These are phyloP conservation scores for Magnaporthiopsis poae DNA, from an alignment of 2,329 filamentous ascomycete species.

Conservation along the genomic window DNA sequence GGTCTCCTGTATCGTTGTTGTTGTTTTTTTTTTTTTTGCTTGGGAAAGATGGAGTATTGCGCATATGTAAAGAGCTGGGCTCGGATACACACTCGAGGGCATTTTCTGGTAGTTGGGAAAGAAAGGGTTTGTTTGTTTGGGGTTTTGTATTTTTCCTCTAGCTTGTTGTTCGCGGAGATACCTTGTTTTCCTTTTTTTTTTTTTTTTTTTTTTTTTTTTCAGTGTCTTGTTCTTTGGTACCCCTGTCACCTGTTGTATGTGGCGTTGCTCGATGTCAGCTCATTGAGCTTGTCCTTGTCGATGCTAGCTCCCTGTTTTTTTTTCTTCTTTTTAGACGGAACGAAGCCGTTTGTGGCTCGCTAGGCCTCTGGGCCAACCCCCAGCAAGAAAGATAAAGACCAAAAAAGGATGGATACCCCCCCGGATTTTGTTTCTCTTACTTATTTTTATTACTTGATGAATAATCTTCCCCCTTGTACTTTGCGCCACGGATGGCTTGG, in stretches of 20 bases:
- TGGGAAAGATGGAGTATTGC: not conserved
- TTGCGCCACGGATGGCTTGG: not conserved
- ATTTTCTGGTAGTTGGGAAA: constrained; percentile 3
- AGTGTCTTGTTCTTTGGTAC: not conserved
- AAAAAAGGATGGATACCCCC: not conserved
- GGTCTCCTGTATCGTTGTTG: not conserved
- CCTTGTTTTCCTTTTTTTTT: constrained; percentile 5
- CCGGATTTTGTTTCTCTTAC: not conserved
- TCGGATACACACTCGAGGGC: not conserved
- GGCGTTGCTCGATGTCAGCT: not conserved
- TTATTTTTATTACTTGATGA: not conserved
- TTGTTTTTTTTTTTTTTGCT: not conserved
- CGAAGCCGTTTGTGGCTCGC: not conserved
- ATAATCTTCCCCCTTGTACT: not conserved
- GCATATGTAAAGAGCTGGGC: not conserved
- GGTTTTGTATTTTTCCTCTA: constrained; percentile 3
- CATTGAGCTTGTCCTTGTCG: not conserved
- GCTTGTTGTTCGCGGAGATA: constrained; percentile 1
- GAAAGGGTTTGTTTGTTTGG: constrained; percentile 3
- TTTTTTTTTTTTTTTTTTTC: constrained; percentile 3
- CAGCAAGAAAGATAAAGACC: not conserved
- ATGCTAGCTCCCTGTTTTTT: not conserved
- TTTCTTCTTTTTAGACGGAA: not conserved
- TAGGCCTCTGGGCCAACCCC: not conserved
- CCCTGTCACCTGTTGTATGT: not conserved